Percentiles rank a stretch among this genome's conserved stretches.
These are phyloP conservation scores for Sequoia sempervirens DNA, from an alignment of 75 land plant species.

Conservation along the genomic window DNA sequence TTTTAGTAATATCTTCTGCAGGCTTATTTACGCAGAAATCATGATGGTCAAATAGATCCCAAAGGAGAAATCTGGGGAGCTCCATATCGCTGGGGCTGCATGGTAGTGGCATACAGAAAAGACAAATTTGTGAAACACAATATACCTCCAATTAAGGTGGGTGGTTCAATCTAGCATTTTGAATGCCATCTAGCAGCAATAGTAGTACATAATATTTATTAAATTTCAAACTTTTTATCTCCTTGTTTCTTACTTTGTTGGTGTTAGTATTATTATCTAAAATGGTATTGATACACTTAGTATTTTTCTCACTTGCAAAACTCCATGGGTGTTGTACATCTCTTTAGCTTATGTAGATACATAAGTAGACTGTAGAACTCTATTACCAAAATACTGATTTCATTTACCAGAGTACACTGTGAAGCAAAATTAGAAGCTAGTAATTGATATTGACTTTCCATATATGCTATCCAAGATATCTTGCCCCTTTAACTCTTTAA, in stretches of 20 bases:
- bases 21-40: slow-evolving; percentile 67
- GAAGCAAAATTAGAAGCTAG: slow-evolving; percentile 2
- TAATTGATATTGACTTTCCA: background rate
- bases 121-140: slow-evolving; percentile 65
- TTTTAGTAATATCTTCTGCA: slow-evolving; percentile 28
- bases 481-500: background rate
- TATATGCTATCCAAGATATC: background rate
- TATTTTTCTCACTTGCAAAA: background rate
- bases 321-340: background rate
- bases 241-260: background rate
- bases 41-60: slow-evolving; percentile 49
- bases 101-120: slow-evolving; percentile 90
- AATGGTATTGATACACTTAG: background rate
- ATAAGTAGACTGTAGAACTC: background rate
- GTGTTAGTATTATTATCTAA: background rate
- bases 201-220: background rate
- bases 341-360: background rate
- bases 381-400: background rate
- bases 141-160: slow-evolving; percentile 76
- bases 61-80: slow-evolving; percentile 77
- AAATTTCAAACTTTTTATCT: background rate
- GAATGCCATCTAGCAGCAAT: background rate
- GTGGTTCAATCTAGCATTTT: background rate
- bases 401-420: background rate
- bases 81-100: slow-evolving; percentile 91